These are phyloP conservation scores for Myriosclerotinia curreyana DNA, from an alignment of 2,329 filamentous ascomycete genomes.

Conservation along the genomic window DNA sequence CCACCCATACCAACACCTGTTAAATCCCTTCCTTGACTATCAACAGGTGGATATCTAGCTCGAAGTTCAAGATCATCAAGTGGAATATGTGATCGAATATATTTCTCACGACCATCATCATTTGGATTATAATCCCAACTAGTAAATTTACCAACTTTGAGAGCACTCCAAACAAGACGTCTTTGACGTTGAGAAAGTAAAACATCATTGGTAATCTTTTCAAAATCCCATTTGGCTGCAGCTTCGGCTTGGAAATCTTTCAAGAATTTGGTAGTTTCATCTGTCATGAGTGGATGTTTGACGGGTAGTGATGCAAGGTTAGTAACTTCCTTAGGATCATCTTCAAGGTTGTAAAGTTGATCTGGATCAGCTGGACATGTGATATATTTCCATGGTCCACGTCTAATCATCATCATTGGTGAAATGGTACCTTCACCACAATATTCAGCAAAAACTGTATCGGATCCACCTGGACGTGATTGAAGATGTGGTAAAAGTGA, in stretches of 20 bases:
- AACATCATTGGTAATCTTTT: slow-evolving; percentile 70
- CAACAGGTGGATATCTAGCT: slow-evolving; percentile 68
- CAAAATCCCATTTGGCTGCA: slow-evolving; percentile 74
- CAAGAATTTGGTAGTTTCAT: slow-evolving; percentile 42
- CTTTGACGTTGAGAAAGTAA: slow-evolving; percentile 75
- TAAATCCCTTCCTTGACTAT: slow-evolving; percentile 41
- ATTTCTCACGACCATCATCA: slow-evolving; percentile 68
- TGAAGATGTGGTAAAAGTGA: slow-evolving; percentile 78
- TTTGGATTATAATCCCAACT: slow-evolving; percentile 83
- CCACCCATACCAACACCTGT: slow-evolving; percentile 23
- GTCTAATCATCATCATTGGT: slow-evolving; percentile 90
- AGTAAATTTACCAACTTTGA: slow-evolving; percentile 72
- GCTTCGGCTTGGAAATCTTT: slow-evolving; percentile 72
- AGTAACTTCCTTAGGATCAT: slow-evolving; percentile 51
- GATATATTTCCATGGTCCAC: slow-evolving; percentile 87
- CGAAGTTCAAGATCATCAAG: slow-evolving; percentile 76
- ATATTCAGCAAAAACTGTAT: slow-evolving; percentile 93
- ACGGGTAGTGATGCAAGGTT: slow-evolving; percentile 42
- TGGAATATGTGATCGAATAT: slow-evolving; percentile 80
- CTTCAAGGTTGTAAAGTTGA: slow-evolving; percentile 76
- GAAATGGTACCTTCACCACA: slow-evolving; percentile 88
- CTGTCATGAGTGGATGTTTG: slow-evolving; percentile 39
- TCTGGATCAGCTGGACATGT: slow-evolving; percentile 80
- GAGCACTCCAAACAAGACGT: slow-evolving; percentile 73
- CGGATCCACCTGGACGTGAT: slow-evolving; percentile 60